Evolutionary conservation across 768 basidiomycete species (phyloP).

Genomic region (Hysterangium stoloniferum): DNA sequence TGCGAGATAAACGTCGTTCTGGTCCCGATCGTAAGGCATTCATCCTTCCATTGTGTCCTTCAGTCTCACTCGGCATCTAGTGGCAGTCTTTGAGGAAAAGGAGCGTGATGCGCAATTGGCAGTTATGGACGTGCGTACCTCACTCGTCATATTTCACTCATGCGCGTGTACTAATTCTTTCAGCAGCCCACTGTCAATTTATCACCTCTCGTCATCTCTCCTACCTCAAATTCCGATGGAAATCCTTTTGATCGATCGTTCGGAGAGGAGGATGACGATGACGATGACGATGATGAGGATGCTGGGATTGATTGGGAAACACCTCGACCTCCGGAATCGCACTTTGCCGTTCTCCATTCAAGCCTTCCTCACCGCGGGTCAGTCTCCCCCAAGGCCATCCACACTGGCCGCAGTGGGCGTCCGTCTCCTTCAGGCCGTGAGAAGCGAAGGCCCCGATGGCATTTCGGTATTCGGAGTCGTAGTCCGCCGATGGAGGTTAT

Average conservation of each 20-base stretch:
- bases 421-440: slow-evolving; percentile 29
- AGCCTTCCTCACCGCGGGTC: slow-evolving; percentile 47
- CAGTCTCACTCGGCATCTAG: slow-evolving; percentile 29
- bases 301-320: slow-evolving; percentile 27
- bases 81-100: slow-evolving; percentile 74
- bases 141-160: neutral
- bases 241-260: slow-evolving; percentile 27
- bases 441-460: slow-evolving; percentile 82
- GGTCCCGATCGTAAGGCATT: slow-evolving; percentile 71
- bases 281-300: slow-evolving; percentile 18
- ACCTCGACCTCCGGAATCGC: slow-evolving; percentile 3
- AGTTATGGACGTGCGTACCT: slow-evolving; percentile 63
- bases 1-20: slow-evolving; percentile 79
- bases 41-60: neutral
- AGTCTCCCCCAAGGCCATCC: slow-evolving; percentile 34
- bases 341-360: slow-evolving; percentile 85
- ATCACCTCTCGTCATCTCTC: slow-evolving; percentile 2
- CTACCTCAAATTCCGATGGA: neutral
- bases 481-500: slow-evolving; percentile 98
- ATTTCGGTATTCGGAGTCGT: slow-evolving; percentile 93
- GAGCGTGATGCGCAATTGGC: slow-evolving; percentile 78
- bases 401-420: neutral
- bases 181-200: slow-evolving; percentile 1
- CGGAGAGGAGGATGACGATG: slow-evolving; percentile 39
- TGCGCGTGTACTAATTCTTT: neutral